Evolutionary conservation across 2,329 filamentous ascomycete genomes (phyloP), one percentile per base, ranked within the genome.

Genomic region (Cercospora sojina): DNA sequence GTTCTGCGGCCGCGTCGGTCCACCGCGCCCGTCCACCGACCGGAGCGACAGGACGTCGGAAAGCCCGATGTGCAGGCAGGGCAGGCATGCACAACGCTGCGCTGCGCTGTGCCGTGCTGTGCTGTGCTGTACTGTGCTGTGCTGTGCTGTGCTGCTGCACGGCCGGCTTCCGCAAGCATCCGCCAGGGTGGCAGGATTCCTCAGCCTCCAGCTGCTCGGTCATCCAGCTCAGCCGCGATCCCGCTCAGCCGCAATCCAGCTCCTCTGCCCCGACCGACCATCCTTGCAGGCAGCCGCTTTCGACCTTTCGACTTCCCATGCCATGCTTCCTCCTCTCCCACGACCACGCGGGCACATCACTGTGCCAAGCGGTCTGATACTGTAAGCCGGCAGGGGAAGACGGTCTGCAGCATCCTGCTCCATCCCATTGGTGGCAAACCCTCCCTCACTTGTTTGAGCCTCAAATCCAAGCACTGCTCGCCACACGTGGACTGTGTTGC

Each of bases 221-320:
- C 38, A 23, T 23, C 18, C 43, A 20, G 16, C 31, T 58, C 35
- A 47, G 47, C 31, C 20, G 23, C 41, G 18, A 41, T 31, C 49
- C 16, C n/a, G 35, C 35, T 38, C 35, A 47, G 47, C 31, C 20
- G 23, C 41, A 12, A 41, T 31, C 49, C 16, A 38, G 35, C 35
- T 38, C 35, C 49, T 29, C 13, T 20, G 13, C 29, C 35, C 31
- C 13, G 49, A n/a, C n/a, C n/a, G 0, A 43, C 27, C 25, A 25
- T 27, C 20, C 29, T 41, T 51, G 43, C 47, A 63, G 49, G 60
- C 60, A 56, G 31, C 60, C 49, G 49, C 60, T 56, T 63, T 63
- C 60, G 29, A 56, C 29, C 43, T 56, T 18, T 23, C 41, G 18
- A 47, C 41, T 47, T 47, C 41, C 8, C 41, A 18, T 47, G n/a